Conservation (phyloP, 768 basidiomycete genomes). For the Wakefieldia striispora region DNA sequence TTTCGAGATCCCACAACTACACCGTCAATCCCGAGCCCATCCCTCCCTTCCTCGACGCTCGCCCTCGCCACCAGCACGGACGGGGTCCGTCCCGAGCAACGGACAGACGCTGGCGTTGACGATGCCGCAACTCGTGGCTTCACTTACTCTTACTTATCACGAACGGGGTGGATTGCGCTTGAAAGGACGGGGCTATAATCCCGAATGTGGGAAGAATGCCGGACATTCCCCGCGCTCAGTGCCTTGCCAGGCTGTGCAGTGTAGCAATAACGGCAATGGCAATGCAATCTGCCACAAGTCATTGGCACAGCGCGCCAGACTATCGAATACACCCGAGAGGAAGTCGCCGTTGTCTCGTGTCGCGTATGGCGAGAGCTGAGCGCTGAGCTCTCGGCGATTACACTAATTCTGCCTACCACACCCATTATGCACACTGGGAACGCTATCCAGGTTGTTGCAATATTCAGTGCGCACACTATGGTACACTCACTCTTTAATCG, state of each 20-base stretch:
- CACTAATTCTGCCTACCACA: neutral
- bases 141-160: constrained; percentile 25
- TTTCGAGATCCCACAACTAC: constrained; percentile 15
- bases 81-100: constrained; percentile 6
- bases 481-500: constrained; percentile 6
- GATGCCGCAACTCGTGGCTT: constrained; percentile 33
- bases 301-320: constrained; percentile 5
- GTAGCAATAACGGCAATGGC: neutral
- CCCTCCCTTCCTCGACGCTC: constrained; percentile 20
- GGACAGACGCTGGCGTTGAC: constrained; percentile 21
- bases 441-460: neutral
- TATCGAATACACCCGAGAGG: constrained; percentile 15
- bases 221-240: constrained; percentile 7
- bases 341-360: constrained; percentile 28
- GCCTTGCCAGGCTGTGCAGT: constrained; percentile 2
- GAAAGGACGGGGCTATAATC: constrained; percentile 17
- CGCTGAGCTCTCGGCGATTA: constrained; percentile 18
- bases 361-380: constrained; percentile 20
- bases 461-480: neutral
- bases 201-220: constrained; percentile 8
- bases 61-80: constrained; percentile 21
- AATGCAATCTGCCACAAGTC: constrained; percentile 1
- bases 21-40: constrained; percentile 2
- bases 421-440: neutral
- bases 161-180: constrained; percentile 19